Conservation (phyloP, 1,139 yeast species). For the Nadsonia starkeyi-henricii region DNA sequence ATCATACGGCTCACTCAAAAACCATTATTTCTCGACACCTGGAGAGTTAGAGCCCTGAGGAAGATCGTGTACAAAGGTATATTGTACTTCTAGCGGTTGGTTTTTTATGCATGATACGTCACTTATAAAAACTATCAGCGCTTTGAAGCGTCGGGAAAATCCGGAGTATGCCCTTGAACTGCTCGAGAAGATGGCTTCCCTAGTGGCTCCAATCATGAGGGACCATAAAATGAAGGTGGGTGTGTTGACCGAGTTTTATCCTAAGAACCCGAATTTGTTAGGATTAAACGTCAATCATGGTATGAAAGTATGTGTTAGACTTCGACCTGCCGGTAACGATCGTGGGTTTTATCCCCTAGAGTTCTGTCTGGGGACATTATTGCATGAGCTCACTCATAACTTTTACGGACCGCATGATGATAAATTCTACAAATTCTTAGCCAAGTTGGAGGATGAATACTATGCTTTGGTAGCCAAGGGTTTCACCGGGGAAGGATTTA, state of each 20-base stretch:
- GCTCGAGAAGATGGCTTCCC: slow-evolving; percentile 20
- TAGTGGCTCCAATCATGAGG: slow-evolving; percentile 51
- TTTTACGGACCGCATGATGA: slow-evolving; percentile 67
- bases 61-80: no score
- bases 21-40: no score
- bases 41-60: no score
- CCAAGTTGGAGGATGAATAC: slow-evolving; percentile 44
- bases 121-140: slow-evolving; percentile 2
- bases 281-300: slow-evolving; percentile 89
- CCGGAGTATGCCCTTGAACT: slow-evolving; percentile 20
- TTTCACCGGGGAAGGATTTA: slow-evolving; percentile 27
- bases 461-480: slow-evolving; percentile 39
- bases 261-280: slow-evolving; percentile 49
- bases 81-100: no score
- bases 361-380: slow-evolving; percentile 63
- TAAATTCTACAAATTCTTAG: slow-evolving; percentile 51
- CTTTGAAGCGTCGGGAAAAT: slow-evolving; percentile 18
- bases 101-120: background rate
- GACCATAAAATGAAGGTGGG: slow-evolving; percentile 53
- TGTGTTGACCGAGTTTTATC: slow-evolving; percentile 68
- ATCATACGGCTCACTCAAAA: no score
- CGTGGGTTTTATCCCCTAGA: slow-evolving; percentile 49
- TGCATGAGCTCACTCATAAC: slow-evolving; percentile 84
- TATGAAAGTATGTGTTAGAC: slow-evolving; percentile 53
- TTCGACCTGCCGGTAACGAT: slow-evolving; percentile 47